phyloP scores from a whole-genome alignment of 192 early-diverging fungal genomes.

The Polychytrium aggregatum region DNA sequence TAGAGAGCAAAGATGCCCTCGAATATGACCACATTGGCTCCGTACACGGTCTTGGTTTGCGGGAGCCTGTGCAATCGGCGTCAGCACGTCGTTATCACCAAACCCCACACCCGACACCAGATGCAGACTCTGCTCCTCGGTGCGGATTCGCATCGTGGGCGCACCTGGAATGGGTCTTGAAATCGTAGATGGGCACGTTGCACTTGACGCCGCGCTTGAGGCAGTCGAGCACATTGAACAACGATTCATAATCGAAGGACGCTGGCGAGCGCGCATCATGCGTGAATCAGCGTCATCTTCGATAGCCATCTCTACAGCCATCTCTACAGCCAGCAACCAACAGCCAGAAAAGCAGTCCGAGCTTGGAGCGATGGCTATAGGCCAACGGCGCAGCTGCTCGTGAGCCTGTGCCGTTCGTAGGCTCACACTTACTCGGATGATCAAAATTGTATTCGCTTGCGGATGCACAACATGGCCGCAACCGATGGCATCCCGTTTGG shows the following conservation, averaged over 20 bases:
- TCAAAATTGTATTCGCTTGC: conserved; percentile 83
- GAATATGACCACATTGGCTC: conserved; percentile 92
- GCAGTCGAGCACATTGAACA: conserved; percentile 57
- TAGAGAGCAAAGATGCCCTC: conserved; percentile 97
- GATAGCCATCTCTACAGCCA: no score
- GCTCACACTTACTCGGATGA: conserved; percentile 54
- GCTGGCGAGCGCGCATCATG: conserved; percentile 20
- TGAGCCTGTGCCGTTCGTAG: no score
- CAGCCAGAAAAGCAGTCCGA: no score
- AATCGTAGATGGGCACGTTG: conserved; percentile 85
- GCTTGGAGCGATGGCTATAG: no score
- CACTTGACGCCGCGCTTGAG: conserved; percentile 70
- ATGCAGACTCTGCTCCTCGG: background rate
- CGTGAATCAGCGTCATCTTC: no score
- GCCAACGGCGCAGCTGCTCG: no score
- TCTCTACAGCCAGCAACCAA: no score
- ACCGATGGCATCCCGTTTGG: no score
- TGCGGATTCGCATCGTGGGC: background rate
- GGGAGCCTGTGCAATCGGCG: conserved; percentile 18
- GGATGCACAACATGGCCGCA: no score
- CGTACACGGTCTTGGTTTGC: conserved; percentile 66
- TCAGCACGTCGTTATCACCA: background rate
- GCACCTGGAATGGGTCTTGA: conserved; percentile 70
- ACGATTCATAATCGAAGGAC: conserved; percentile 72
- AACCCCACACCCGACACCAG: background rate